A percentile compares a stretch with the other conserved stretches of the same genome.
These are phyloP conservation scores for Plasmodium cynomolgi DNA, from an alignment of 169 alveolate species.

Conservation along the genomic window DNA sequence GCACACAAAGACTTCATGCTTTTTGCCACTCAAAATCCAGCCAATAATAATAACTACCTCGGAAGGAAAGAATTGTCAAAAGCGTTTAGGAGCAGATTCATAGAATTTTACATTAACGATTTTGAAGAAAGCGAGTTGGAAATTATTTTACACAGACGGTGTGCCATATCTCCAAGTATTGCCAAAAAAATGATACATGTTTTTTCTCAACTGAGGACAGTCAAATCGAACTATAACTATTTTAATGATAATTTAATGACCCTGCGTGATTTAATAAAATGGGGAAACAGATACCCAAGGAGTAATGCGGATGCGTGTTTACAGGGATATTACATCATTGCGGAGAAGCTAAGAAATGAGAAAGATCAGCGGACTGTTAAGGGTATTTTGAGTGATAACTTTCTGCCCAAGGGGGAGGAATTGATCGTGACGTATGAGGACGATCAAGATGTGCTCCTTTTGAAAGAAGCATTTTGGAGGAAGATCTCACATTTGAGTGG, in stretches of 20 bases:
- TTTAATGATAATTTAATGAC: slow-evolving; percentile 92
- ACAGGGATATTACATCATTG: slow-evolving; percentile 94
- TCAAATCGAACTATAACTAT: slow-evolving; percentile 86
- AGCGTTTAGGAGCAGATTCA: slow-evolving; percentile 98
- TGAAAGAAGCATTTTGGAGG: slow-evolving; percentile 17
- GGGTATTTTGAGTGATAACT: slow-evolving; percentile 80
- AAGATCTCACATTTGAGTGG: neutral
- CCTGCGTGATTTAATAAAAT: slow-evolving; percentile 98
- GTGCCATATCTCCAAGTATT: slow-evolving; percentile 94
- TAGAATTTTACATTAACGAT: slow-evolving; percentile 94
- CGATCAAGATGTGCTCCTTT: slow-evolving; percentile 11
- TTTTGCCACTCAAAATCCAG: slow-evolving; percentile 99
- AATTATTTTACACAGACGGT: slow-evolving; percentile 93
- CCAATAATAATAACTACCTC: slow-evolving; percentile 96
- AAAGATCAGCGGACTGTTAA: slow-evolving; percentile 90
- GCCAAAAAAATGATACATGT: slow-evolving; percentile 94
- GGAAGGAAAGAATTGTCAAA: slow-evolving; percentile 98
- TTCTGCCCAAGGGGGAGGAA: slow-evolving; percentile 23
- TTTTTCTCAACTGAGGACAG: slow-evolving; percentile 91
- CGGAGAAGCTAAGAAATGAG: slow-evolving; percentile 94
- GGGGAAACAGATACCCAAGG: slow-evolving; percentile 95
- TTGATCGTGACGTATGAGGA: slow-evolving; percentile 3
- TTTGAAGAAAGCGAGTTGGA: slow-evolving; percentile 94
- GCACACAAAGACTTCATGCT: slow-evolving; percentile 98
- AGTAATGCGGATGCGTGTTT: slow-evolving; percentile 88